phyloP scores from a whole-genome alignment of 768 basidiomycete genomes.

The Hypholoma sublateritium region DNA sequence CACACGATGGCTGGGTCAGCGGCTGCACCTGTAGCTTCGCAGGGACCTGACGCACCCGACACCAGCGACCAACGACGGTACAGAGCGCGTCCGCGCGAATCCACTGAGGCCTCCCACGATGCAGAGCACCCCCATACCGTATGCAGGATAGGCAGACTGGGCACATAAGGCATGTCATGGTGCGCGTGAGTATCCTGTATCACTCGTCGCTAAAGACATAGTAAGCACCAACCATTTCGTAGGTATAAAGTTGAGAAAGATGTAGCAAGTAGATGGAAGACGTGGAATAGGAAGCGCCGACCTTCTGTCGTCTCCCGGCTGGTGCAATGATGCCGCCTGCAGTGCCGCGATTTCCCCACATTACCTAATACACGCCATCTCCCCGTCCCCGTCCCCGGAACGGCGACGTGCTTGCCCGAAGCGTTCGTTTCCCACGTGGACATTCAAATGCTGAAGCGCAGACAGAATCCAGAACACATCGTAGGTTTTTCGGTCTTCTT shows the following conservation, averaged over 20 bases:
- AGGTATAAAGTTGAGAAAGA: not conserved
- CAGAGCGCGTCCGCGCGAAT: constrained; percentile 67
- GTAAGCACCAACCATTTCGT: constrained; percentile 9
- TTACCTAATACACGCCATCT: not conserved
- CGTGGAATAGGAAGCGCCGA: constrained; percentile 3
- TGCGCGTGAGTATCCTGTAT: not conserved
- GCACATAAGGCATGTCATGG: not conserved
- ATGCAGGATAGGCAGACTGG: constrained; percentile 84
- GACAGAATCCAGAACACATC: too few species aligned
- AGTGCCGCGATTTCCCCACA: constrained; percentile 6
- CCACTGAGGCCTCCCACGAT: constrained; percentile 76
- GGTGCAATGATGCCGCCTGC: not conserved
- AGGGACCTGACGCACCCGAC: constrained; percentile 51
- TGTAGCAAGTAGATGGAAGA: not conserved
- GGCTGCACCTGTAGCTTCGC: not conserved
- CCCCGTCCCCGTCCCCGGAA: not conserved
- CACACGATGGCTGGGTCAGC: not conserved
- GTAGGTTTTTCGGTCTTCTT: too few species aligned
- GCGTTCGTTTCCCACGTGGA: too few species aligned
- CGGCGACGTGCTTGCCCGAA: not conserved
- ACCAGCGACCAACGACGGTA: constrained; percentile 83
- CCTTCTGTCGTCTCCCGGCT: not conserved
- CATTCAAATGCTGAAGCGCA: not conserved
- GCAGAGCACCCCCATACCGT: constrained; percentile 74
- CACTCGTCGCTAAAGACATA: not conserved